A percentile compares a stretch with the other conserved stretches of the same genome.
These are phyloP conservation scores for Citrus mangshanensis DNA, from an alignment of 345 rosid species.

Conservation along the genomic window DNA sequence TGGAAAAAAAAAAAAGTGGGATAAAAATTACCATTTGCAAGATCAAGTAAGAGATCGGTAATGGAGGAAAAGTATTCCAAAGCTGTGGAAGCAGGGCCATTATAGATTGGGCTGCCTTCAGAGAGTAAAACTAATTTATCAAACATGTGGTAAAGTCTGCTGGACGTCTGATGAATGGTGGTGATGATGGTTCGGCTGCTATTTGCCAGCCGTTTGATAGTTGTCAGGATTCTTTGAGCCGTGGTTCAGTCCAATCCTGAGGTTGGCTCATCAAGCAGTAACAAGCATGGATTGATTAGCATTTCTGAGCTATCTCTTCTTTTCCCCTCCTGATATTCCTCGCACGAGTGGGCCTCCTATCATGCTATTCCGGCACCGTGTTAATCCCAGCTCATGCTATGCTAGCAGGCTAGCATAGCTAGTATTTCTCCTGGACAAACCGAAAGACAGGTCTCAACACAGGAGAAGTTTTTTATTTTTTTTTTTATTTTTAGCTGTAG, in stretches of 20 bases:
- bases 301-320: slow-evolving; percentile 97
- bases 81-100: slow-evolving; percentile 81
- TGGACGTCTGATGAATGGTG: slow-evolving; percentile 97
- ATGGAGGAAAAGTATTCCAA: slow-evolving; percentile 80
- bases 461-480: too few relatives aligned
- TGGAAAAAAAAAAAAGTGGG: not conserved
- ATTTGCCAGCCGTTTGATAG: slow-evolving; percentile 72
- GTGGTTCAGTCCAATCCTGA: slow-evolving; percentile 96
- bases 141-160: slow-evolving; percentile 91
- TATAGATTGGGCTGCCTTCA: slow-evolving; percentile 79
- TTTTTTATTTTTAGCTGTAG: not conserved
- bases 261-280: slow-evolving; percentile 89
- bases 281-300: slow-evolving; percentile 90
- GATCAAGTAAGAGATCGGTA: slow-evolving; percentile 93
- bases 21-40: slow-evolving; percentile 73
- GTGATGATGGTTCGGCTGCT: slow-evolving; percentile 89
- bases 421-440: slow-evolving; percentile 89
- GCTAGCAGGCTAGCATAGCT: slow-evolving; percentile 59
- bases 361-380: slow-evolving; percentile 58
- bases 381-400: slow-evolving; percentile 66
- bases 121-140: slow-evolving; percentile 90
- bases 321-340: slow-evolving; percentile 97
- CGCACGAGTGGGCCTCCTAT: slow-evolving; percentile 89
- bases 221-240: slow-evolving; percentile 75
- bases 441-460: not conserved